Conservation (phyloP, 2,329 filamentous ascomycete species). For the Calcarisporium arbuscula region DNA sequence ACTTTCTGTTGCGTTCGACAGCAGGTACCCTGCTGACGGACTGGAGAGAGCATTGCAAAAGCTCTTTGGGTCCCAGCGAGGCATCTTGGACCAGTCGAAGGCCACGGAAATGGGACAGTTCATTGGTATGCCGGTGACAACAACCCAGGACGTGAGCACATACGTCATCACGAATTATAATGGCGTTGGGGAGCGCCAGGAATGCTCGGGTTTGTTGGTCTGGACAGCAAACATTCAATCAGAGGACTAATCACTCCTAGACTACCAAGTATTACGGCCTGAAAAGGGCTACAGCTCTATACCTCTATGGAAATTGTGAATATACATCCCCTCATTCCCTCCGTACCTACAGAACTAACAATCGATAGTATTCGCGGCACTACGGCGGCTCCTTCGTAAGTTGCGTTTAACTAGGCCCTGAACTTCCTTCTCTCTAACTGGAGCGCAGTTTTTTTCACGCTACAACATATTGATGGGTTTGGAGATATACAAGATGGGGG, state of each 20-base stretch:
- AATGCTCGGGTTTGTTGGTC: not conserved
- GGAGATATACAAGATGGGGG: constrained; percentile 14
- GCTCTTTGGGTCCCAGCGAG: not conserved
- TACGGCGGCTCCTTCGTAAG: constrained; percentile 14
- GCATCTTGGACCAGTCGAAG: constrained; percentile 3
- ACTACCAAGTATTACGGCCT: constrained; percentile 6
- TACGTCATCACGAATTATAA: constrained; percentile 13
- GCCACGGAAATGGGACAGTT: constrained; percentile 9
- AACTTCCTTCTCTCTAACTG: too few species aligned
- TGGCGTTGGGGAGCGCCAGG: constrained; percentile 3
- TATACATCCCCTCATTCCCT: too few species aligned
- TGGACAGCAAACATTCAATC: not conserved
- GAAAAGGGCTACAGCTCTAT: constrained; percentile 1
- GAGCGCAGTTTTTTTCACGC: constrained; percentile 13
- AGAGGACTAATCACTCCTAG: too few species aligned
- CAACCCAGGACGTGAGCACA: constrained; percentile 7
- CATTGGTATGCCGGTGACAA: constrained; percentile 12
- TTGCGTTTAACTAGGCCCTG: too few species aligned
- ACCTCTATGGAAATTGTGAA: not conserved
- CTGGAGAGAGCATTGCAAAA: not conserved
- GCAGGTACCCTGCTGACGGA: constrained; percentile 1
- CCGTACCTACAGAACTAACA: too few species aligned
- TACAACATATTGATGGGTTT: constrained; percentile 7
- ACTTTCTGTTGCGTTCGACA: not conserved
- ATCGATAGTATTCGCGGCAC: constrained; percentile 11